phyloP scores from a whole-genome alignment of 345 rosid genomes.

The Erysimum cheiranthoides region DNA sequence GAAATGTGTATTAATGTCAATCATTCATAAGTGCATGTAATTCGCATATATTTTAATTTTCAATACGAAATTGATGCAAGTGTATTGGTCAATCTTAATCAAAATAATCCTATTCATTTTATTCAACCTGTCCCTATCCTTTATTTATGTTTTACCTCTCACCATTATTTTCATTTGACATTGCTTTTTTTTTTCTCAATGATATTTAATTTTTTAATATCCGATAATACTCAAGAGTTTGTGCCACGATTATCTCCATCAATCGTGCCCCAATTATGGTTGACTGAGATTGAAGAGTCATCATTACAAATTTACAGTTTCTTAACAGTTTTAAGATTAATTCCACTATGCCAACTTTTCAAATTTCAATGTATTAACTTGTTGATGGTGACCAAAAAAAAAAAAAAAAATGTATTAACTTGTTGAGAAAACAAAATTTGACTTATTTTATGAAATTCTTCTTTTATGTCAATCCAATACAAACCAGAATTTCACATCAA shows the following conservation, averaged over 20 bases:
- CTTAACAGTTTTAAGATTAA: constrained; percentile 6
- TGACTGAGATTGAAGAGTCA: not conserved
- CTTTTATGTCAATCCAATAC: not conserved
- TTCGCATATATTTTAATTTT: constrained; percentile 8
- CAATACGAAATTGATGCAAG: constrained; percentile 3
- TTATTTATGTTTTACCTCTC: constrained; percentile 15
- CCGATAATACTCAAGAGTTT: constrained; percentile 22
- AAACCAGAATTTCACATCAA: constrained; percentile 14
- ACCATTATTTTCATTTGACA: not conserved
- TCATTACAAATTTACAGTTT: constrained; percentile 28
- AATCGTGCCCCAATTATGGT: constrained; percentile 38
- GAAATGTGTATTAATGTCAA: constrained; percentile 27
- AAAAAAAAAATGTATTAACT: not conserved
- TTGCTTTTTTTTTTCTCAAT: not conserved
- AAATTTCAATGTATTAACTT: not conserved
- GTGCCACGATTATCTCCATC: constrained; percentile 42
- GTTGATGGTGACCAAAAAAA: too few relatives aligned
- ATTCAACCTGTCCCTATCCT: constrained; percentile 27
- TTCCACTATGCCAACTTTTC: not conserved
- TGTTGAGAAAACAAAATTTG: not conserved
- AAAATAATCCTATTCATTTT: constrained; percentile 13
- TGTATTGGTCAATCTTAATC: constrained; percentile 2
- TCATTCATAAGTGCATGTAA: not conserved
- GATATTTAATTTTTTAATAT: not conserved
- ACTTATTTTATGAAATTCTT: not conserved